phyloP scores from a whole-genome alignment of 768 basidiomycete species.

The Calocybe gangraenosa region DNA sequence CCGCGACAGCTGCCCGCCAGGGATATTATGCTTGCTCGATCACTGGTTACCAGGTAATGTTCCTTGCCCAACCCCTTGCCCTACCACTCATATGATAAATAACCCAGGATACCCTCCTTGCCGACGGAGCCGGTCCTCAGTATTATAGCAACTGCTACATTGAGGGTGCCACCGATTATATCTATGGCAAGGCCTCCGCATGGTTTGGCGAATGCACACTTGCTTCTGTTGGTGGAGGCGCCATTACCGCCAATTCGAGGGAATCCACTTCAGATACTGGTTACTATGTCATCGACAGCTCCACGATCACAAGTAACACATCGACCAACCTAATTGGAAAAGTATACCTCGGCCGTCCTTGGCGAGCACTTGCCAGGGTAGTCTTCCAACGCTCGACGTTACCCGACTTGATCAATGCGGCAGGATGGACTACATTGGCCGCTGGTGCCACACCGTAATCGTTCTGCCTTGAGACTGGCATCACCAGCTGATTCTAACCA shows the following conservation, averaged over 20 bases:
- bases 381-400: constrained; percentile 23
- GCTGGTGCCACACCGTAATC: constrained; percentile 19
- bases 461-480: background rate
- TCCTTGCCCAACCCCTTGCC: background rate
- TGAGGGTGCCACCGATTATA: constrained; percentile 25
- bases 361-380: constrained; percentile 20
- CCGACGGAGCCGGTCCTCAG: constrained; percentile 20
- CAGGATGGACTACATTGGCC: constrained; percentile 23
- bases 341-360: constrained; percentile 20
- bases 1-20: constrained; percentile 18
- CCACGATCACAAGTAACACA: constrained; percentile 18
- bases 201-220: constrained; percentile 26
- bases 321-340: constrained; percentile 16
- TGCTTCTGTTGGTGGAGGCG: constrained; percentile 21
- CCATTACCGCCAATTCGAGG: constrained; percentile 25
- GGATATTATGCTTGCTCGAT: constrained; percentile 22
- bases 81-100: background rate
- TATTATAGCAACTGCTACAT: constrained; percentile 27
- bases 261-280: constrained; percentile 14
- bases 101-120: constrained; percentile 20
- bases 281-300: constrained; percentile 24
- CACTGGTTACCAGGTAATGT: constrained; percentile 20
- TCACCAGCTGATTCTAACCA: background rate
- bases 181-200: constrained; percentile 22
- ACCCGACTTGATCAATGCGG: constrained; percentile 20